A percentile compares a stretch with the other conserved stretches of the same genome.
These are phyloP conservation scores for Cercospora zeae-maydis DNA, from an alignment of 2,329 filamentous ascomycete species.

Conservation along the genomic window DNA sequence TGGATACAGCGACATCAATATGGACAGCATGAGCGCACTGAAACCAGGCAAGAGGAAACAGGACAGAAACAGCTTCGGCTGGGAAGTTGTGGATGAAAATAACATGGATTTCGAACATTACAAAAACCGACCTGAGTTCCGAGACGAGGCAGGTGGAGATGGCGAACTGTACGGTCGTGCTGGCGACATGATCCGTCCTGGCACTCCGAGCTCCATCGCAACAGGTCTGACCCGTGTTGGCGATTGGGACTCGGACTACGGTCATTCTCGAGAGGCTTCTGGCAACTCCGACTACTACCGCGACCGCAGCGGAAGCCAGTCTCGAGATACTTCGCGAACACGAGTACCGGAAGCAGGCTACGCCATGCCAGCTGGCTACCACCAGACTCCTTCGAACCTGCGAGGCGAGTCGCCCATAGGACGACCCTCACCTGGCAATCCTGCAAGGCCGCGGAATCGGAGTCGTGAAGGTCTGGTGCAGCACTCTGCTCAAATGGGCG, in stretches of 20 bases:
- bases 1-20: constrained; percentile 78
- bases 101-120: constrained; percentile 88
- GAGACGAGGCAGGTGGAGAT: constrained; percentile 74
- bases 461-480: constrained; percentile 24
- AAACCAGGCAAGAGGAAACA: constrained; percentile 56
- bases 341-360: constrained; percentile 34
- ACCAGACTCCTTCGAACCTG: constrained; percentile 43
- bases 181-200: constrained; percentile 58
- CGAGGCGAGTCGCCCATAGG: constrained; percentile 44
- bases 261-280: constrained; percentile 15
- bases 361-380: constrained; percentile 48
- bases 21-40: constrained; percentile 70
- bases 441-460: constrained; percentile 20
- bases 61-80: constrained; percentile 40
- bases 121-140: constrained; percentile 86
- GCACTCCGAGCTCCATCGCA: constrained; percentile 56
- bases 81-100: constrained; percentile 83
- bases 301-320: constrained; percentile 27
- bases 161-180: constrained; percentile 57
- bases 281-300: constrained; percentile 3
- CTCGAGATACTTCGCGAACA: constrained; percentile 12
- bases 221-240: constrained; percentile 32
- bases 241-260: constrained; percentile 31
- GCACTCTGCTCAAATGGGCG: constrained; percentile 20
- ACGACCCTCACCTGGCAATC: constrained; percentile 12